Percentiles rank a stretch among this genome's conserved stretches.
phyloP scores from a whole-genome alignment of 495 filamentous ascomycete genomes.

The Penicillium verhagenii region DNA sequence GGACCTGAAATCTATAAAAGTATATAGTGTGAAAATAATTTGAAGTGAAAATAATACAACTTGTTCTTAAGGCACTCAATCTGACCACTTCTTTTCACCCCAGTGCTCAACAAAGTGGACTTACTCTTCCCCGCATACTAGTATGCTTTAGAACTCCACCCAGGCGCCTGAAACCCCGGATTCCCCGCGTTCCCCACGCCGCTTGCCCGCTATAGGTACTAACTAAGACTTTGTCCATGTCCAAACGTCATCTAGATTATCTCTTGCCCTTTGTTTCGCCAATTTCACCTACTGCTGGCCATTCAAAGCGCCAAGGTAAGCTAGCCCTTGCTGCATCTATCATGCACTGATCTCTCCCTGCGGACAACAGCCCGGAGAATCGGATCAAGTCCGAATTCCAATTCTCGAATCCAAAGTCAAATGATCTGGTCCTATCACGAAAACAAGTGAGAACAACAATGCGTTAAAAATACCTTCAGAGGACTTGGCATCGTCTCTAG shows the following conservation, averaged over 20 bases:
- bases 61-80: neutral
- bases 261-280: neutral
- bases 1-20: neutral
- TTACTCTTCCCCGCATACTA: conserved; percentile 3
- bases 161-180: conserved; percentile 8
- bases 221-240: neutral
- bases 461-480: neutral
- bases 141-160: too few species aligned
- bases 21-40: neutral
- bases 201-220: conserved; percentile 7
- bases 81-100: neutral
- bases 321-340: too few species aligned
- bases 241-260: conserved; percentile 2
- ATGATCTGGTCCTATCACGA: neutral
- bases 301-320: neutral
- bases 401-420: neutral
- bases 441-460: neutral
- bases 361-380: conserved; percentile 10
- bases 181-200: conserved; percentile 22
- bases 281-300: conserved; percentile 6
- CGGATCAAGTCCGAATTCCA: conserved; percentile 20
- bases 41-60: neutral
- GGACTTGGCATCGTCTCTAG: neutral
- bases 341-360: neutral
- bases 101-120: too few species aligned